Conservation (phyloP, 306 rosid species). For the Medicago ruthenica region DNA sequence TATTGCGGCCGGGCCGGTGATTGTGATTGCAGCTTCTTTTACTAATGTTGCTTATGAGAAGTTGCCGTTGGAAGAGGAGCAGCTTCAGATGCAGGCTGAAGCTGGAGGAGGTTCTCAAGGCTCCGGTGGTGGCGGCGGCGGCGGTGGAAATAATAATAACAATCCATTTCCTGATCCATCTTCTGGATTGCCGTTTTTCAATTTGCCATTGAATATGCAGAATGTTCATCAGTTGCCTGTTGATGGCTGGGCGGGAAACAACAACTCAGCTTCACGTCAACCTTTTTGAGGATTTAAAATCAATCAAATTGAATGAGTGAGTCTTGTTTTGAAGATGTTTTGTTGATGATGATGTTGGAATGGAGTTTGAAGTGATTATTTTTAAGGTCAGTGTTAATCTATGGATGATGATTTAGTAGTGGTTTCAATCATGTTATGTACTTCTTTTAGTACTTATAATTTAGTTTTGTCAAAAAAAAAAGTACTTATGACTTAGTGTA, state of each 20-base stretch:
- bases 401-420: conserved; percentile 34
- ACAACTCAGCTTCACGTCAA: conserved; percentile 50
- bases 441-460: conserved; percentile 25
- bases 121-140: conserved; percentile 43
- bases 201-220: conserved; percentile 88
- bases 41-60: conserved; percentile 95
- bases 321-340: background rate
- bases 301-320: background rate
- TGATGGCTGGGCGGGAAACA: conserved; percentile 63
- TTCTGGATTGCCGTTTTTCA: conserved; percentile 87
- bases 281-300: conserved; percentile 48
- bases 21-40: conserved; percentile 85
- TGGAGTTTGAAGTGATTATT: background rate
- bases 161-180: conserved; percentile 81
- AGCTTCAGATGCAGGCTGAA: conserved; percentile 57
- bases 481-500: conserved; percentile 27
- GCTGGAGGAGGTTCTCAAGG: conserved; percentile 47
- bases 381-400: conserved; percentile 62
- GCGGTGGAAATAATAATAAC: conserved; percentile 37
- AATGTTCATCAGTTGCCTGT: conserved; percentile 87
- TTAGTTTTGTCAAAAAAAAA: background rate
- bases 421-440: conserved; percentile 22
- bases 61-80: conserved; percentile 79
- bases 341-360: background rate
- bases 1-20: conserved; percentile 88